phyloP scores from a whole-genome alignment of 2,329 filamentous ascomycete genomes.

The Fusarium sterilihyphosum region DNA sequence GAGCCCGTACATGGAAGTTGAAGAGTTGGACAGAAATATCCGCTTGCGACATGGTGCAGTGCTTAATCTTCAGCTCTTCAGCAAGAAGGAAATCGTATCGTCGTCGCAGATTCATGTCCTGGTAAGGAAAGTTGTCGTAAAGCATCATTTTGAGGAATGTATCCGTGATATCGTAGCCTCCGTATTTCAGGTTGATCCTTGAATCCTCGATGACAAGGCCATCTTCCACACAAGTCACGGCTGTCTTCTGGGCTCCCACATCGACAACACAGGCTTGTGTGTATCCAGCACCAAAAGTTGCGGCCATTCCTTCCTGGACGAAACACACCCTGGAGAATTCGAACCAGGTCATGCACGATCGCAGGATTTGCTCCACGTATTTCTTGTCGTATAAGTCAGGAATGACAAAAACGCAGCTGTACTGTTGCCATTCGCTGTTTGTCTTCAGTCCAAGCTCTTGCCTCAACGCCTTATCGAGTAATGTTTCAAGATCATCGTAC shows the following conservation, averaged over 20 bases:
- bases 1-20: conserved; percentile 90
- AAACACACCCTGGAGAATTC: conserved; percentile 91
- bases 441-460: conserved; percentile 82
- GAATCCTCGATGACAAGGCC: conserved; percentile 96
- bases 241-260: conserved; percentile 96
- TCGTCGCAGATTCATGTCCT: conserved; percentile 89
- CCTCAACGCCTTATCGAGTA: conserved; percentile 86
- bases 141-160: conserved; percentile 98
- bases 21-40: conserved; percentile 89
- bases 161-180: conserved; percentile 91
- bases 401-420: conserved; percentile 96
- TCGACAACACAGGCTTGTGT: conserved; percentile 95
- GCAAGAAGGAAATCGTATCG: conserved; percentile 93
- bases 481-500: conserved; percentile 85
- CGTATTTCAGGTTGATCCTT: conserved; percentile 92
- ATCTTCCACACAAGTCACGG: conserved; percentile 95
- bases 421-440: conserved; percentile 85
- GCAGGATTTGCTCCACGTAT: conserved; percentile 85
- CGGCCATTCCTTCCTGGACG: conserved; percentile 94
- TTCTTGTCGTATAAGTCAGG: conserved; percentile 96
- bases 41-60: conserved; percentile 89
- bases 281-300: conserved; percentile 94
- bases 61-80: conserved; percentile 94
- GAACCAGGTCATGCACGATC: conserved; percentile 88
- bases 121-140: conserved; percentile 93